Base-by-base conservation (phyloP, 176 grass and related monocot species). In the Themeda triandra region DNA sequence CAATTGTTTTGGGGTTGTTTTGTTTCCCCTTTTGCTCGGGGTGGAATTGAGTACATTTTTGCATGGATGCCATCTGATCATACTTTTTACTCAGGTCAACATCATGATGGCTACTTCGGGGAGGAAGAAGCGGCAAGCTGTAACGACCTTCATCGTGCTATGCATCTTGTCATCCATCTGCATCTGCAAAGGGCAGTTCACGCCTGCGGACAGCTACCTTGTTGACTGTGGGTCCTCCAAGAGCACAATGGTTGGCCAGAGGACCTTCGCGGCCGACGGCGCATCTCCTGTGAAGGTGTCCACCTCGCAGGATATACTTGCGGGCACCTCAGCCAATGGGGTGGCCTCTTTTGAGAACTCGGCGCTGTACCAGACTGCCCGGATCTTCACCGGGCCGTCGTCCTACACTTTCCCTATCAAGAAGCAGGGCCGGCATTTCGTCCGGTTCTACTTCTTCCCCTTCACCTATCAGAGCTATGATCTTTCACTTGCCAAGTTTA, bases 361-460 rank as follows among this genome's bases (percentile, higher is more conserved):
- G 1, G 77, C 74, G 1, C 96, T 98, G 53, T 94, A 95, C 70
- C 75, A 84, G 76, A 92, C 93, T 0, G 96, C 96, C 31, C 92
- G 96, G 31, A 84, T 98, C 80, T 95, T 98, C 80, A 92, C 87
- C 1, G 60, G 35, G 19, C 91, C 89, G 0, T 98, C 96, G 1
- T 95, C 92, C 3, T 98, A 98, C 75, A 89, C 96, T 29, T 98
- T 98, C 65, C 82, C 86, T 0, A 95, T 98, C 85, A 87, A 93
- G 76, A 90, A 84, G 84, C 93, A 81, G 69, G 93, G 96, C 8
- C 78, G 96, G 28, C 96, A 98, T 83, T 98, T 95, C 75, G 80
- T 98, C 23, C 93, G 96, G 41, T 75, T 98, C 44, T 89, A 98
- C 66, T 95, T 98, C 85, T 98, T 90, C 76, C 91, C 96, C 23